These are phyloP conservation scores for Talaromyces albobiverticillius DNA, from an alignment of 2,329 filamentous ascomycete genomes.

Conservation along the genomic window DNA sequence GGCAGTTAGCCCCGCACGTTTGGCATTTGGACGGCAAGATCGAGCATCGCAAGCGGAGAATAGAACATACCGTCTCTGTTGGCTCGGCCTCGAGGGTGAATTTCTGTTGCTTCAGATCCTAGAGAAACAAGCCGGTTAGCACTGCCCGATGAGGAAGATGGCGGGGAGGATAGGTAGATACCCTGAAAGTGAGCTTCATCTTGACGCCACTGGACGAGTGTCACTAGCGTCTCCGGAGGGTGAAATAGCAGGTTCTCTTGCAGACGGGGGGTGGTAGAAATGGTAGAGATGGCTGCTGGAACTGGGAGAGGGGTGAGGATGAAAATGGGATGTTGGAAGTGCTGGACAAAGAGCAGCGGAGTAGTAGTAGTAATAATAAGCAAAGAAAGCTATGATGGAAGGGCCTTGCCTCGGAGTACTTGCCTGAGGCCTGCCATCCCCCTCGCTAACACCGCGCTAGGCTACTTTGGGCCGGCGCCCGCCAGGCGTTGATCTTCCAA, in stretches of 20 bases:
- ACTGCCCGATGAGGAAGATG: slow-evolving; percentile 19
- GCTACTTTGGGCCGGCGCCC: too few species aligned
- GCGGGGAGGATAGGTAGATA: slow-evolving; percentile 30
- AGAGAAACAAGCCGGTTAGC: slow-evolving; percentile 19
- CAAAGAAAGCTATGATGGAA: neutral
- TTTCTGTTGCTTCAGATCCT: slow-evolving; percentile 99
- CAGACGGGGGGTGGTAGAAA: neutral
- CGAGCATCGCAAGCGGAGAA: slow-evolving; percentile 7
- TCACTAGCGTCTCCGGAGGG: slow-evolving; percentile 4
- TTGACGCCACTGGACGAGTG: slow-evolving; percentile 35
- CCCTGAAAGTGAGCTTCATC: slow-evolving; percentile 73
- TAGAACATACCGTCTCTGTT: slow-evolving; percentile 72
- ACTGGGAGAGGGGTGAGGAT: slow-evolving; percentile 2
- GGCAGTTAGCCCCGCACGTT: slow-evolving; percentile 34
- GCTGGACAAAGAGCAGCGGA: neutral
- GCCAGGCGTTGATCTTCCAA: too few species aligned
- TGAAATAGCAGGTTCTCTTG: neutral
- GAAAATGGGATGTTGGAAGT: slow-evolving; percentile 2
- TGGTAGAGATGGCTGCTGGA: neutral
- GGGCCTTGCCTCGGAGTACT: neutral
- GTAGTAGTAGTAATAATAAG: neutral
- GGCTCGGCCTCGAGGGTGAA: slow-evolving; percentile 95
- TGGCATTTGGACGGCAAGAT: slow-evolving; percentile 10
- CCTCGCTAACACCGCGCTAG: too few species aligned
- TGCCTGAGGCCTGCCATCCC: too few species aligned